Percentiles rank a stretch among this genome's conserved stretches.
These are phyloP conservation scores for Vanrija pseudolonga DNA, from an alignment of 1,284 basidiomycete genomes.

Conservation along the genomic window DNA sequence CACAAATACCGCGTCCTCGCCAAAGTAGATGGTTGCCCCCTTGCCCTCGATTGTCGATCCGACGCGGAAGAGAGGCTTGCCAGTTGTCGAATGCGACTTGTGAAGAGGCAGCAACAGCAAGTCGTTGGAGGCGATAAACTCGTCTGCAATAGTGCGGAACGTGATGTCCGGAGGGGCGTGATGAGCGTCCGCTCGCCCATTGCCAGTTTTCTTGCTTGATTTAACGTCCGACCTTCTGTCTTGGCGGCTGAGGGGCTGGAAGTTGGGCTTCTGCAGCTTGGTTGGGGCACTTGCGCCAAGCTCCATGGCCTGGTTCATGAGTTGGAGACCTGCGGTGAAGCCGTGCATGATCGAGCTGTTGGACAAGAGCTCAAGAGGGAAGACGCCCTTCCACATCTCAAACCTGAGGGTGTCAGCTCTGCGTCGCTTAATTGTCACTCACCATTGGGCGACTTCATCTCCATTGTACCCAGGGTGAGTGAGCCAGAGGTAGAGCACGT, in stretches of 20 bases:
- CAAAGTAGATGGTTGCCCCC: conserved; percentile 67
- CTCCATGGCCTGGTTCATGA: conserved; percentile 89
- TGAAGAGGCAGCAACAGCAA: conserved; percentile 83
- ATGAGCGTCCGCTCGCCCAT: not conserved
- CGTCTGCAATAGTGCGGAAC: conserved; percentile 86
- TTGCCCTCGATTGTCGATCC: conserved; percentile 72
- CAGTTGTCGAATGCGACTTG: conserved; percentile 70
- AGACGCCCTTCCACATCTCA: conserved; percentile 75
- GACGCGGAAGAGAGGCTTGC: conserved; percentile 81
- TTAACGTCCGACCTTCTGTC: too few relatives aligned
- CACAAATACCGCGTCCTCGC: conserved; percentile 45
- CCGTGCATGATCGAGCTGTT: conserved; percentile 67
- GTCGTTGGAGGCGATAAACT: conserved; percentile 75
- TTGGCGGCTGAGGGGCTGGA: conserved; percentile 35
- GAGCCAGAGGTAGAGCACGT: conserved; percentile 87
- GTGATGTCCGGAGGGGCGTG: conserved; percentile 62
- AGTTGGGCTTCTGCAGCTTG: conserved; percentile 63
- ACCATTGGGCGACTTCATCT: conserved; percentile 91
- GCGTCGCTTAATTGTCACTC: conserved; percentile 35
- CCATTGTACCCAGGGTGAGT: conserved; percentile 74
- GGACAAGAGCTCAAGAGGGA: conserved; percentile 65
- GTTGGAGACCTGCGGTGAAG: conserved; percentile 76
- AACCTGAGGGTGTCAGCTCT: conserved; percentile 47
- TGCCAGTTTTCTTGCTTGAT: not conserved
- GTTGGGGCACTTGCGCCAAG: conserved; percentile 69